Percentiles rank a stretch among this genome's conserved stretches.
Conservation (phyloP, 257 asterid genomes). For the Primulina eburnea region DNA sequence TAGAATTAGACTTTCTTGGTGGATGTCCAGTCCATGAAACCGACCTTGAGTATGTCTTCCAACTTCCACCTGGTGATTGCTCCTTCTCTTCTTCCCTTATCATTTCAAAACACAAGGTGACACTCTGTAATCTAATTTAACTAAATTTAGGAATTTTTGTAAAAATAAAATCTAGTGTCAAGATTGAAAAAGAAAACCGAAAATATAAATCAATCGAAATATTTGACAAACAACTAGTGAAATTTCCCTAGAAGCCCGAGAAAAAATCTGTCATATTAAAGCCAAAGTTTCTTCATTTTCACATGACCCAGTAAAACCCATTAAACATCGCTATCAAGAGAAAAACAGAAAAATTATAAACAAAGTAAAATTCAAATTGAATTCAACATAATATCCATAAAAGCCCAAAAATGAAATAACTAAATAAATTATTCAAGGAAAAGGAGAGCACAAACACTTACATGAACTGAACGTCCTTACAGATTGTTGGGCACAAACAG, state of each 20-base stretch:
- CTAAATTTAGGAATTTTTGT: slow-evolving; percentile 28
- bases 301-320: slow-evolving; percentile 37
- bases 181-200: background rate
- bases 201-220: slow-evolving; percentile 17
- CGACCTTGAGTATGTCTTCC: no score
- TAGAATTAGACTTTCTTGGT: no score
- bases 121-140: slow-evolving; percentile 43
- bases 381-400: slow-evolving; percentile 32
- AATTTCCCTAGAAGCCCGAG: slow-evolving; percentile 9
- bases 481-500: slow-evolving; percentile 35
- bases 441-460: slow-evolving; percentile 29
- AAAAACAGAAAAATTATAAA: slow-evolving; percentile 22
- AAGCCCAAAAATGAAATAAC: slow-evolving; percentile 21
- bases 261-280: slow-evolving; percentile 36
- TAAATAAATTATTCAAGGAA: background rate
- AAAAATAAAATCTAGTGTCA: slow-evolving; percentile 23
- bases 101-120: slow-evolving; percentile 45
- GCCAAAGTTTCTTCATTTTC: slow-evolving; percentile 29
- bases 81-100: slow-evolving; percentile 57
- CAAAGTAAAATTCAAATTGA: slow-evolving; percentile 20
- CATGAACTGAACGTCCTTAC: slow-evolving; percentile 33
- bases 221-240: slow-evolving; percentile 8
- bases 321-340: slow-evolving; percentile 33
- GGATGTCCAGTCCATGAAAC: no score
- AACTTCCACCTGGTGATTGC: no score